Base-by-base conservation (phyloP, 768 basidiomycete species). In the Holtermanniella nyarrowii region DNA sequence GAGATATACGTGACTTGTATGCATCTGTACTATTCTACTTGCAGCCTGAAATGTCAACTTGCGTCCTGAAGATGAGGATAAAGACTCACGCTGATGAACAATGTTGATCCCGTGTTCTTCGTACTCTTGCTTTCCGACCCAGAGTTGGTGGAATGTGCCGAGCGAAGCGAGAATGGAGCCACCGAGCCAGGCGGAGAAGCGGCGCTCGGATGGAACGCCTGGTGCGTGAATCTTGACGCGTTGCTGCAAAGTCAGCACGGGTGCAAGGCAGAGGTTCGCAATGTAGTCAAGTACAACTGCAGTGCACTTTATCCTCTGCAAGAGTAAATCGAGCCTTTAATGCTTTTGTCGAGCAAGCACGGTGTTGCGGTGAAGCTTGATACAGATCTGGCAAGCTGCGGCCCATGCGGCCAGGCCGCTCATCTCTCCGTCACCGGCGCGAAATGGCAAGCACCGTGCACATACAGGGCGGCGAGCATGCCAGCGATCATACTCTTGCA, bases 151-250 rank as follows among this genome's bases (percentile, higher is more conserved):
- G 78, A 97, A 99, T 14, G 91, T 96, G 21, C 95, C 95, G 64
- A 97, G 73, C 65, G 86, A 89, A 0, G 86, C 91, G 44, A 97
- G 76, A 62, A 97, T 93, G 58, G 86, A 89, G 24, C 93, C 95
- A 11, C 95, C 95, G 5, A 99, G 74, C 95, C 95, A 99, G 18
- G 85, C 83, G 13, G 89, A 85, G 69, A 88, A 95, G 51, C 84
- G 80, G 43, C 93, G 80, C 70, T 97, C 95, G 46, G 83, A 78
- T 0, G 86, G 81, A 63, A 89, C 89, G 11, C 90, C 89, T 2
- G 95, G 85, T 0, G 90, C 84, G 62, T 93, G 87, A 39, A 93
- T 84, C 76, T 90, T 91, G 52, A 86, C 80, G 82, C 91, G 72
- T 60, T 73, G 57, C 72, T 73, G 48, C n/a, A n/a, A n/a, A n/a